These are phyloP conservation scores for Rheum nobile DNA, from an alignment of 148 eudicot species.

Conservation along the genomic window DNA sequence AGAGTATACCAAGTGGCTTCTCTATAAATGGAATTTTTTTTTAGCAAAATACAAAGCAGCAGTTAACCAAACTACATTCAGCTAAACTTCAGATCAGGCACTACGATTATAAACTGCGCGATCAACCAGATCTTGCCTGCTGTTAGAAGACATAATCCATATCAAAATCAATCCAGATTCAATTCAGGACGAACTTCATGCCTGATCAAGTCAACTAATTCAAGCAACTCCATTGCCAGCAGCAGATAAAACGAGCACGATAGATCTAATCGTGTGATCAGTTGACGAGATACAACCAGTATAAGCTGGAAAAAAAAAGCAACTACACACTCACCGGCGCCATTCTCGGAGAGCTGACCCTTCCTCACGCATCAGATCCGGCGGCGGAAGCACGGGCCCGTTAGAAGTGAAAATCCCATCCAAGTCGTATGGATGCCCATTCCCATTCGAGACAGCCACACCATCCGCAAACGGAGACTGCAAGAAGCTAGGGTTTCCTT, in stretches of 20 bases:
- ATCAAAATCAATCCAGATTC: not conserved
- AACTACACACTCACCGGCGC: too few relatives aligned
- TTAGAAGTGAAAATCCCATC: slow-evolving; percentile 51
- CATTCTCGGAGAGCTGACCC: too few relatives aligned
- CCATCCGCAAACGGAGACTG: slow-evolving; percentile 34
- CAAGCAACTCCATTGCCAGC: not conserved
- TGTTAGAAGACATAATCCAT: not conserved
- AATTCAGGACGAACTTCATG: not conserved
- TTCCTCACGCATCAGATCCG: too few relatives aligned
- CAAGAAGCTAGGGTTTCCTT: slow-evolving; percentile 21
- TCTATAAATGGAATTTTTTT: too few relatives aligned
- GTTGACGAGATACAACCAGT: too few relatives aligned
- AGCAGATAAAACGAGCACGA: not conserved
- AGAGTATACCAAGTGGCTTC: too few relatives aligned
- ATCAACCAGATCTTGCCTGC: not conserved
- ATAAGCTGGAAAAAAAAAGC: too few relatives aligned
- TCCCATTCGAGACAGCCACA: slow-evolving; percentile 50
- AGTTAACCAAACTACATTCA: not conserved
- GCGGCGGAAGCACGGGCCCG: slow-evolving; percentile 82
- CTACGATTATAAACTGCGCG: not conserved
- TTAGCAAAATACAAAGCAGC: too few relatives aligned
- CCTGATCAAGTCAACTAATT: not conserved
- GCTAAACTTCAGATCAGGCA: not conserved
- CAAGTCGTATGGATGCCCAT: slow-evolving; percentile 40
- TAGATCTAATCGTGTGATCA: not conserved